phyloP scores from a whole-genome alignment of 202 grass and related monocot genomes.

The Cymbopogon flexuosus region DNA sequence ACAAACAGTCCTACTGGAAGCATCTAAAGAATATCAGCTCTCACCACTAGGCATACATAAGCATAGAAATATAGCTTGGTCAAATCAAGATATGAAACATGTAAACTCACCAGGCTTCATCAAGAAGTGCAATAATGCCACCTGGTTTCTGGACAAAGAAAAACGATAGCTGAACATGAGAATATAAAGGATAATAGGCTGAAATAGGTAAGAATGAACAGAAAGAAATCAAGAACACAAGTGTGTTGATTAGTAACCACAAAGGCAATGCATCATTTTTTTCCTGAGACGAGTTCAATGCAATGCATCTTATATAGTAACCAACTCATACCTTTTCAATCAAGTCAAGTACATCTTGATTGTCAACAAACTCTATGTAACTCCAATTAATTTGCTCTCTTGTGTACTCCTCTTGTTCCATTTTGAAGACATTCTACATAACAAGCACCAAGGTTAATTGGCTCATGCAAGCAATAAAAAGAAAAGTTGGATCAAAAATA shows the following conservation, averaged over 20 bases:
- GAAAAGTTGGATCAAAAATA: not conserved
- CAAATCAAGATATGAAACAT: slow-evolving; percentile 3
- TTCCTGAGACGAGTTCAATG: not conserved
- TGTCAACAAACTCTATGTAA: slow-evolving; percentile 98
- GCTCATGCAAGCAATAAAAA: slow-evolving; percentile 5
- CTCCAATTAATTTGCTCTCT: slow-evolving; percentile 92
- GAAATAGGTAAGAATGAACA: slow-evolving; percentile 15
- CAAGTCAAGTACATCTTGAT: slow-evolving; percentile 94
- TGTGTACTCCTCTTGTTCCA: slow-evolving; percentile 96
- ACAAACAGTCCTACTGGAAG: slow-evolving; percentile 14
- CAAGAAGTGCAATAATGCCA: slow-evolving; percentile 86
- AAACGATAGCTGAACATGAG: slow-evolving; percentile 13
- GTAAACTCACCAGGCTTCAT: slow-evolving; percentile 88
- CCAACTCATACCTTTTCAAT: slow-evolving; percentile 72
- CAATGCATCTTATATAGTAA: not conserved
- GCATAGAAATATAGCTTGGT: not conserved
- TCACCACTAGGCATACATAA: not conserved
- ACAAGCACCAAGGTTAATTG: slow-evolving; percentile 28
- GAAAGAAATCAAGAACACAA: slow-evolving; percentile 3
- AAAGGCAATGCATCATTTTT: not conserved
- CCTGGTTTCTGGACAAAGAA: slow-evolving; percentile 92
- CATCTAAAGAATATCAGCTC: slow-evolving; percentile 19
- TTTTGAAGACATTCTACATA: slow-evolving; percentile 94
- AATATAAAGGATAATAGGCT: slow-evolving; percentile 25
- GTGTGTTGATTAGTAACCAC: not conserved